Base-by-base conservation (phyloP, 352 stramenopile species). In the Phytophthora kernoviae region DNA sequence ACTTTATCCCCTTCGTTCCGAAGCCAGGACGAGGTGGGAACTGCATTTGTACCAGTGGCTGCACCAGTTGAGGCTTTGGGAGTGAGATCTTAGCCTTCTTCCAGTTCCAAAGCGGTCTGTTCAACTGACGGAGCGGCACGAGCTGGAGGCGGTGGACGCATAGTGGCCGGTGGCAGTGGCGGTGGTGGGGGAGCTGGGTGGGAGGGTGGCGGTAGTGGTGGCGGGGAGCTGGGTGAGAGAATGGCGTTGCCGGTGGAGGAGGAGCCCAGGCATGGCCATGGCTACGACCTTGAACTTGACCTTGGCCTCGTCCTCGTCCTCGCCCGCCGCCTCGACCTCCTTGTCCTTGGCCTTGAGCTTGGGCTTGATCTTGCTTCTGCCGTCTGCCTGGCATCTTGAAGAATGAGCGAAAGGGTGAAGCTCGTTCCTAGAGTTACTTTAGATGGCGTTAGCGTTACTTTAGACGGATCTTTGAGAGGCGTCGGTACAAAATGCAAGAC, bases 21-120 rank as follows among this genome's bases (percentile, higher is more conserved):
- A 89, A 91, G 12, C 79, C 79, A 1, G 69, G 76, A 10, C 84
- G 84, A 0, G 68, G 54, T 0, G 81, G 81, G 48, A 85, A 88
- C 32, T 79, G 64, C 55, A 64, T 78, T 30, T 53, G 33, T 11
- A 84, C 63, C 1, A 77, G 36, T 2, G 78, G 75, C 42, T 51
- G 37, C 30, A 88, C 65, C 14, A 79, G 65, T 47, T 48, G 42
- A 7, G 48, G 54, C 46, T 58, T 41, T 5, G 41, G 43, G 27
- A 68, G 37, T 9, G 47, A 44, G 5, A 76, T 56, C 15, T 50
- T 48, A 30, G 65, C 57, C 39, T 84, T 85, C 72, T 34, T 86
- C 76, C 17, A 87, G 37, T 27, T 81, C 63, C 11, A 24, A 15
- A 0, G 57, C 21, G 10, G 74, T 48, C 8, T 44, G 33, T 6